Percentiles rank a stretch among this genome's conserved stretches.
Evolutionary conservation across 2,329 filamentous ascomycete genomes (phyloP).

Genomic region (Hypomyces rosellus): DNA sequence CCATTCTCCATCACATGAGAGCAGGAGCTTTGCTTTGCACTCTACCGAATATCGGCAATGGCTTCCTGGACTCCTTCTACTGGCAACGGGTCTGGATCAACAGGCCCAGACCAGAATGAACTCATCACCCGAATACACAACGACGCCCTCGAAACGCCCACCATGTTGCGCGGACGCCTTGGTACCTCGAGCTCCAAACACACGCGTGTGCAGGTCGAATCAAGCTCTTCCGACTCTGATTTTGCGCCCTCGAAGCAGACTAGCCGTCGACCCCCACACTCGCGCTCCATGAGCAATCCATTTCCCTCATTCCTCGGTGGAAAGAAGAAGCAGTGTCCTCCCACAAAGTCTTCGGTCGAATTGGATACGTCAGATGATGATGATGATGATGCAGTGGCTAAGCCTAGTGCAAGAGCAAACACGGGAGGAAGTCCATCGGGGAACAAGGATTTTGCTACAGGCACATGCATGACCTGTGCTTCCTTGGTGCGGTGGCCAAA

Average conservation of each 20-base stretch:
- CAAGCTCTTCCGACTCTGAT: constrained; percentile 41
- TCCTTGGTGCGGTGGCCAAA: constrained; percentile 74
- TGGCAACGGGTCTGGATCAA: constrained; percentile 23
- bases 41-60: constrained; percentile 17
- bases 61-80: constrained; percentile 23
- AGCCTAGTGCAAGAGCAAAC: constrained; percentile 18
- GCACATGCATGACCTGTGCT: constrained; percentile 81
- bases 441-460: constrained; percentile 56
- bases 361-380: constrained; percentile 25
- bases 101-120: constrained; percentile 21
- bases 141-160: constrained; percentile 28
- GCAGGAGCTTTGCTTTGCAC: too few relatives aligned
- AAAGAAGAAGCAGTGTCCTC: constrained; percentile 45
- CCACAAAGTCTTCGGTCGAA: constrained; percentile 29
- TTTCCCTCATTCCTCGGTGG: constrained; percentile 65
- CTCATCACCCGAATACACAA: constrained; percentile 32
- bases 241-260: constrained; percentile 23
- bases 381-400: constrained; percentile 20
- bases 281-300: constrained; percentile 70
- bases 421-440: constrained; percentile 27
- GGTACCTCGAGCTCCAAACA: constrained; percentile 21
- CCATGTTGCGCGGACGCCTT: constrained; percentile 21
- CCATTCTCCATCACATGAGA: too few relatives aligned
- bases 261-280: constrained; percentile 20
- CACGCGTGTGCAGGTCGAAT: constrained; percentile 26